phyloP scores from a whole-genome alignment of 176 grass and related monocot species.

The Oryza meyeriana region DNA sequence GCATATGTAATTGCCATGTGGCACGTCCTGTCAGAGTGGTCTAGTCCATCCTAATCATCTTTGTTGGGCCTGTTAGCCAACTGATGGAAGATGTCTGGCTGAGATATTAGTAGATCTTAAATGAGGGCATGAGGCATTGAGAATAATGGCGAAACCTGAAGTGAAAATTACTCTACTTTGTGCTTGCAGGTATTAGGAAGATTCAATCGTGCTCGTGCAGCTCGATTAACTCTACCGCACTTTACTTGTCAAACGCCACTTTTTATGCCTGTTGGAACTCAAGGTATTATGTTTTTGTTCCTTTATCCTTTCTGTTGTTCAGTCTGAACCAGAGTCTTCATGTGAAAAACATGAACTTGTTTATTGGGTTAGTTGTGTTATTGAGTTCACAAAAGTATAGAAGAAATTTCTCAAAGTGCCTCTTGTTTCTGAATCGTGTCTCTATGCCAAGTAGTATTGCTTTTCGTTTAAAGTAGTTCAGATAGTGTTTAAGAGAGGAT shows the following conservation, averaged over 20 bases:
- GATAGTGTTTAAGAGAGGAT: neutral
- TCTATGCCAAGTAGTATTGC: neutral
- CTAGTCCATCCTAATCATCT: neutral
- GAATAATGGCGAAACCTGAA: neutral
- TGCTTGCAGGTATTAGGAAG: conserved; percentile 75
- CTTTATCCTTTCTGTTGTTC: neutral
- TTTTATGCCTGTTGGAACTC: conserved; percentile 99
- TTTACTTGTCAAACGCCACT: conserved; percentile 91
- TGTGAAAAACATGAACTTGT: conserved; percentile 22
- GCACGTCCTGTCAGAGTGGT: conserved; percentile 14
- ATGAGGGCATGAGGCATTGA: conserved; percentile 6
- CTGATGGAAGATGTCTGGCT: neutral
- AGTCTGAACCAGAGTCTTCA: neutral
- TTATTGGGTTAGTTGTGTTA: neutral
- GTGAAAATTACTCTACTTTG: conserved; percentile 21
- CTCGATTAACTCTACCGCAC: conserved; percentile 80
- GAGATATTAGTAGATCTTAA: neutral
- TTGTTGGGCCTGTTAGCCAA: neutral
- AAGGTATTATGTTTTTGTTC: conserved; percentile 53
- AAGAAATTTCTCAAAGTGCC: neutral
- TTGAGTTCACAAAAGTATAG: neutral
- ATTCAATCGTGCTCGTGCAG: conserved; percentile 91
- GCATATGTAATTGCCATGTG: conserved; percentile 35
- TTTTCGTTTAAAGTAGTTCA: conserved; percentile 5
- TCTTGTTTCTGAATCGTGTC: neutral